Conservation (phyloP, 2,329 filamentous ascomycete species). For the Aureobasidium sp. region DNA sequence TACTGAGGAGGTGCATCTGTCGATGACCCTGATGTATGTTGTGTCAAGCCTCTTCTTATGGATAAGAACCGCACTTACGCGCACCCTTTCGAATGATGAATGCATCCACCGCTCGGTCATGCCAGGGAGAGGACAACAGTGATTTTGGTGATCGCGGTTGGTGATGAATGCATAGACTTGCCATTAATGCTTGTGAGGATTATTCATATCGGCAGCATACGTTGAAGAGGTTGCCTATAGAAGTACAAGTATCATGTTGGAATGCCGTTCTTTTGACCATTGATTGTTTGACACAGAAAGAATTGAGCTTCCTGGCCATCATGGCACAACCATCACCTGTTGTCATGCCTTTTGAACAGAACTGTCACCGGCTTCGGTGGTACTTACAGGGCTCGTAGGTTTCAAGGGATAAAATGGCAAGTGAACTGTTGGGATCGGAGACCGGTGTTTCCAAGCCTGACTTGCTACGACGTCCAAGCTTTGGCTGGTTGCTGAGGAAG, state of each 20-base stretch:
- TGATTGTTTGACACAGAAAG: neutral
- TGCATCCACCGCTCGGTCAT: too few species aligned
- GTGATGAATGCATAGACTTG: too few species aligned
- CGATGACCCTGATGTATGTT: neutral
- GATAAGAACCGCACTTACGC: too few species aligned
- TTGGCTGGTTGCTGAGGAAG: slow-evolving; percentile 3
- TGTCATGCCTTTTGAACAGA: neutral
- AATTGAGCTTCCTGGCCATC: neutral
- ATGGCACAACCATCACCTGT: neutral
- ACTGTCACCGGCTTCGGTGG: slow-evolving; percentile 2
- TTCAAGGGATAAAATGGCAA: neutral
- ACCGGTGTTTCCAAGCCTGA: slow-evolving; percentile 6
- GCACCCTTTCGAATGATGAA: too few species aligned
- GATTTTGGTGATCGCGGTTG: too few species aligned
- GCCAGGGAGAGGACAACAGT: too few species aligned
- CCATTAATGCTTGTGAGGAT: neutral
- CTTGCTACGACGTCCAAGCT: slow-evolving; percentile 9
- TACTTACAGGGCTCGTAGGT: neutral
- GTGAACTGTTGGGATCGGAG: slow-evolving; percentile 10
- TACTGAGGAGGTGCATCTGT: neutral
- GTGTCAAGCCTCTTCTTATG: too few species aligned
- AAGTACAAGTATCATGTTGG: neutral
- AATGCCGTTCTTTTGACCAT: neutral
- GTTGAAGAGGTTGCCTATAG: neutral
- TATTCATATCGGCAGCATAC: neutral